Conservation (phyloP, 257 asterid species). For the Petunia secreta region DNA sequence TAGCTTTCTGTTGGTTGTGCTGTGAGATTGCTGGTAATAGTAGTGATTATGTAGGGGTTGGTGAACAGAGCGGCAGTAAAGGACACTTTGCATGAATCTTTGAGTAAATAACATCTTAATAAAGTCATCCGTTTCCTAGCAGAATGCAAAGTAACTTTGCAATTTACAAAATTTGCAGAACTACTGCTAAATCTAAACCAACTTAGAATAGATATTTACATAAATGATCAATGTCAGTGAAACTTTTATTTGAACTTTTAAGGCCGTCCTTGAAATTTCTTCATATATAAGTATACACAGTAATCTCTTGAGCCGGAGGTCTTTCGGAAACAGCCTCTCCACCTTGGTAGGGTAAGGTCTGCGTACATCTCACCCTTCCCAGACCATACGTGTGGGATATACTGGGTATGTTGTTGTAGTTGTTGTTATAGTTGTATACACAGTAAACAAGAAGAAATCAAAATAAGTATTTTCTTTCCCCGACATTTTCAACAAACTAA, state of each 20-base stretch:
- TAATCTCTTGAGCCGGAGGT: not conserved
- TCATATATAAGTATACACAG: not conserved
- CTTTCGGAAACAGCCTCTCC: too few relatives aligned
- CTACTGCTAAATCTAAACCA: not conserved
- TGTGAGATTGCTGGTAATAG: too few relatives aligned
- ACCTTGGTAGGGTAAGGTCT: too few relatives aligned
- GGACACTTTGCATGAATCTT: too few relatives aligned
- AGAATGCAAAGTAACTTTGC: not conserved
- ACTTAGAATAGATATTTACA: not conserved
- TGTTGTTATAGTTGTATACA: not conserved
- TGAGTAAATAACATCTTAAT: too few relatives aligned
- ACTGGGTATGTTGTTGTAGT: too few relatives aligned
- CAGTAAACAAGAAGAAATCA: not conserved
- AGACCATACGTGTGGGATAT: too few relatives aligned
- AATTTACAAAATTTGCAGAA: not conserved
- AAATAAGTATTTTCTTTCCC: not conserved
- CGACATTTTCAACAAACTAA: not conserved
- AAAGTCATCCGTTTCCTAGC: too few relatives aligned
- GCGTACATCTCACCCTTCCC: too few relatives aligned
- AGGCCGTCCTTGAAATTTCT: conserved; percentile 25
- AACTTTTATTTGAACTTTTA: not conserved
- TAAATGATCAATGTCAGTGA: not conserved
- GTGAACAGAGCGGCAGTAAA: too few relatives aligned
- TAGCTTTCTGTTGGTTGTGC: too few relatives aligned
- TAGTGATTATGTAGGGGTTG: too few relatives aligned